Evolutionary conservation across 2,329 filamentous ascomycete genomes (phyloP), one percentile per base, ranked within the genome.

Genomic region (Aspergillus tubingensis): DNA sequence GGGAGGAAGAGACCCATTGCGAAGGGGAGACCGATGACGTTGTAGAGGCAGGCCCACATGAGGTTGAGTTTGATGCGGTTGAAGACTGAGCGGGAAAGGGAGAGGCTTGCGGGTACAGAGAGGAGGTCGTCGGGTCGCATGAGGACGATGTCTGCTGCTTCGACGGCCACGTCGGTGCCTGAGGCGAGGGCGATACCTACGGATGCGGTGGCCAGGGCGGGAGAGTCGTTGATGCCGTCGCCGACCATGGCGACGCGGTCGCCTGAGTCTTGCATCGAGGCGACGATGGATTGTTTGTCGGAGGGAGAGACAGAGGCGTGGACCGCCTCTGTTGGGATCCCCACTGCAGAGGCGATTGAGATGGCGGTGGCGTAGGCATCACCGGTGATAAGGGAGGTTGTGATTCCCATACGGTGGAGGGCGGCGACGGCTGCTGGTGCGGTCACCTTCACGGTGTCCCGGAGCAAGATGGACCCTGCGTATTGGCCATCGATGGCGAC

Each of bases 181-280:
- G 89, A 92, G 5, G 91, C 86, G 77, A 99, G 91, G 60, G 93
- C 93, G 67, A 99, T 96, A 65, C 95, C 95, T 27, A 98, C 88
- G 68, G 96, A 88, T 10, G 95, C 93, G 0, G 92, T 96, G 0
- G 92, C 95, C 10, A 99, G 86, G 0, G 95, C 95, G 0, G 95
- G 95, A 0, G 92, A 96, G 80, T 99, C 95, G 77, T 99, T 99
- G 84, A 99, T 97, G 44, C 95, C 95, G 75, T 99, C 95, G 55
- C 95, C 93, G 13, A 98, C 93, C 95, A 99, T 99, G 67, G 91
- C 95, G 25, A 98, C 91, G 53, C 90, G 82, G 68, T 92, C 86
- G 62, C 92, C 92, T 54, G 82, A 77, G 0, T 83, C 81, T 78
- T 97, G 92, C 17, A 98, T 84, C 57, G 89, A 81, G 53, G 87